Percentiles rank a stretch among this genome's conserved stretches.
These are phyloP conservation scores for Mucor irregularis DNA, from an alignment of 371 early-diverging fungal species.

Conservation along the genomic window DNA sequence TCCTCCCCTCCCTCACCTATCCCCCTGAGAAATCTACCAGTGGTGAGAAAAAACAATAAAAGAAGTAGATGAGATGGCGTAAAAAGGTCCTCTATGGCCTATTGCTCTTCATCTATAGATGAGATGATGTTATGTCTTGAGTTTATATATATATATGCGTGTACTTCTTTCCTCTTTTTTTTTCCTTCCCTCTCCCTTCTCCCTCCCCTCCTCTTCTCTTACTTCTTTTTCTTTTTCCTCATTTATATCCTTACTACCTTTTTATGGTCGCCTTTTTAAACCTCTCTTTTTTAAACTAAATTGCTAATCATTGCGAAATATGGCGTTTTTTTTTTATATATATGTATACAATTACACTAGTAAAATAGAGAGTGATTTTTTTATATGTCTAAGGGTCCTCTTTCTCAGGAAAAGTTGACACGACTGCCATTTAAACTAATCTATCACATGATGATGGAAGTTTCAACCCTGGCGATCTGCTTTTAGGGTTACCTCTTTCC, in stretches of 20 bases:
- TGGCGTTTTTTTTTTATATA: neutral
- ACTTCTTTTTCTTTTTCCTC: neutral
- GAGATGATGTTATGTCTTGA: neutral
- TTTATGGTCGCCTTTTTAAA: neutral
- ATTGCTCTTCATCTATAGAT: neutral
- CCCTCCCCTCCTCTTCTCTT: neutral
- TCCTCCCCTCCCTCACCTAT: too few species aligned
- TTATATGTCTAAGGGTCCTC: too few species aligned
- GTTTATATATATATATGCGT: neutral
- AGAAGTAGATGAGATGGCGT: neutral
- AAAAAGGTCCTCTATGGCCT: too few species aligned
- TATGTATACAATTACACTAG: too few species aligned
- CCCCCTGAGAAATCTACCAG: neutral
- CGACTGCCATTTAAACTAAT: too few species aligned
- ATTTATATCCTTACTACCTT: neutral
- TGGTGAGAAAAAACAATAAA: neutral
- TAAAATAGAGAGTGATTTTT: too few species aligned
- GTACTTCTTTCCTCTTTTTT: neutral
- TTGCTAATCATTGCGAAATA: neutral
- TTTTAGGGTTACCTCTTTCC: too few species aligned
- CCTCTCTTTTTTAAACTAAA: neutral
- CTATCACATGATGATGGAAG: too few species aligned
- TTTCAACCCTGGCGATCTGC: too few species aligned
- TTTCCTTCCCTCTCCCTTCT: neutral
- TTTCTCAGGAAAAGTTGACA: too few species aligned